Base-by-base conservation (phyloP, 2,329 filamentous ascomycete genomes). In the Exophiala aquamarina region DNA sequence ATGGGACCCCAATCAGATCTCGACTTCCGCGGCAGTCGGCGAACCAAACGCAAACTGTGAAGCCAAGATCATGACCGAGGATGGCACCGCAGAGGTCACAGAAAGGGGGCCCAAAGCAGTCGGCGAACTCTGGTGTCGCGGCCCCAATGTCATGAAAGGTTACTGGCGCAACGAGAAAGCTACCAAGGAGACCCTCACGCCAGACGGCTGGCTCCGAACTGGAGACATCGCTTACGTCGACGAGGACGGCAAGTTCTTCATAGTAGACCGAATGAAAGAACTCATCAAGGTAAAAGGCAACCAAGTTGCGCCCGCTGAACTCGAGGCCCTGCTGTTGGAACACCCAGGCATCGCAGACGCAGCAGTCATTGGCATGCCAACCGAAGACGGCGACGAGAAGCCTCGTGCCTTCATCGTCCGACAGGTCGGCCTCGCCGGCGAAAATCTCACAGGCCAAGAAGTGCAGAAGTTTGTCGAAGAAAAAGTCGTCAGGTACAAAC, bases 231-330 rank as follows among this genome's bases (percentile, higher is more conserved):
- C 79, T 0, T 78, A 81, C 58, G 50, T 58, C 18, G 57, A 58
- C 38, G 33, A 54, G 8, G 41, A 54, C 3, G 50, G 54, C 15
- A 37, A 32, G 26, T 55, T 59, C 32, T 54, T 50, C 70, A 87
- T 93, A 60, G 90, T 88, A 1, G 89, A 94, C 63, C 82, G 89
- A 3, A 70, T 86, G 11, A 87, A 86, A 68, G 70, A 65, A 41
- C 59, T 67, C 20, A 70, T 69, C 61, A 77, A 83, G 64, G 81
- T 74, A 61, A 83, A 86, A 63, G 57, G 69, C 37, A 74, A 70
- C 65, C 72, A 74, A 62, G 72, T 75, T 1, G 64, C 71, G 2
- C 74, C 74, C 0, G 70, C 73, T 1, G 74, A 76, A 50, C 58
- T 77, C 8, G 74, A 77, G 54, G 65, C 63, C 1, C 57, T 72